Base-by-base conservation (phyloP, 2,329 filamentous ascomycete genomes). In the Cytospora chrysosperma region DNA sequence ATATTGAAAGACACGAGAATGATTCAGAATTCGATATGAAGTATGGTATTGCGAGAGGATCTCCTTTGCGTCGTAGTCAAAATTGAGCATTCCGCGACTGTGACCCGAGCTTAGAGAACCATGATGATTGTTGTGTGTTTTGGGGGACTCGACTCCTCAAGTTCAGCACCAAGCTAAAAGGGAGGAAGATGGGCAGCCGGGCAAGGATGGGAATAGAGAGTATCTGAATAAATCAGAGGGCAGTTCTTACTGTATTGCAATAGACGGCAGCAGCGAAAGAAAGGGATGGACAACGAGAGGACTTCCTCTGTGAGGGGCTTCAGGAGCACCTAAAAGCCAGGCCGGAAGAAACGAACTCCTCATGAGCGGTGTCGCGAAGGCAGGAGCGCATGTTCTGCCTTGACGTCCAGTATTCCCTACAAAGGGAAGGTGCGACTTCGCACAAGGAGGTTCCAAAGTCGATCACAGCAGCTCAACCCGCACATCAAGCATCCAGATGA, bases 1-100 rank as follows among this genome's bases (percentile, higher is more conserved):
- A 68, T 64, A 63, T 47, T 62, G 26, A 56, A 54, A 30, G 59
- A 62, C 40, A 50, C 58, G 50, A 50, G 51, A 57, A 64, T 52
- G 40, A 47, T 62, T 49, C 56, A 59, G 34, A 59, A 65, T 40
- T 15, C 51, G 56, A 61, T 66, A 66, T 61, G 49, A 59, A 56
- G 26, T 58, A 61, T 64, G 52, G n/a, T 55, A 27, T 37, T 28
- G 55, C 24, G 21, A 49, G 19, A 40, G 52, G 55, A 21, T 28
- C 27, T 34, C 49, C 50, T 50, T 21, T 21, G 47, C 37, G 59
- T 56, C 24, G 54, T 61, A 64, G 61, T 64, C 64, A 64, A 64
- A 59, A 61, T 28, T 50, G 49, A 66, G 64, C 57, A 56, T 24
- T 61, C n/a, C 15, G 54, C 30, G 51, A 49, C 21, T 19, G 43